These are phyloP conservation scores for Epichloe scottii DNA, from an alignment of 2,329 filamentous ascomycete species.

Conservation along the genomic window DNA sequence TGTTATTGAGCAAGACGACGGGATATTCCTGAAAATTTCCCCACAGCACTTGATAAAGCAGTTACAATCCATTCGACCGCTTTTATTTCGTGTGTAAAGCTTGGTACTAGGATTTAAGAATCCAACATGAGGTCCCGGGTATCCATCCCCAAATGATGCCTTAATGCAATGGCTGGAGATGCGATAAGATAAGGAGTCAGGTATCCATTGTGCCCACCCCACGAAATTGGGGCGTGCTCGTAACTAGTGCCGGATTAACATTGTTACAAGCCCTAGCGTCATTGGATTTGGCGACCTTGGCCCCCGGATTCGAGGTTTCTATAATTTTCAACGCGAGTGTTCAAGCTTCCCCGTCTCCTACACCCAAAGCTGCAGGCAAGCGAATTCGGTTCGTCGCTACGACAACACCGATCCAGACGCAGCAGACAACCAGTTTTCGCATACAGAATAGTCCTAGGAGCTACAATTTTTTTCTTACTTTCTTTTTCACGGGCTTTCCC, in stretches of 20 bases:
- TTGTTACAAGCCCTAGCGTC: constrained; percentile 27
- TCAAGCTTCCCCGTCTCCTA: not conserved
- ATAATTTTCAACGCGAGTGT: constrained; percentile 27
- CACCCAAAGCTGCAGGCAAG: constrained; percentile 7
- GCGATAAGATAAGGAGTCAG: constrained; percentile 10
- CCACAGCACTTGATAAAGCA: no score
- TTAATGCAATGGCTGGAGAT: not conserved
- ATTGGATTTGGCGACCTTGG: constrained; percentile 27
- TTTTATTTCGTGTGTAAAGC: not conserved
- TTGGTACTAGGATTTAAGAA: not conserved
- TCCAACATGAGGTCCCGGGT: not conserved
- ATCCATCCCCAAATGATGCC: no score
- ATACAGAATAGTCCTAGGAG: not conserved
- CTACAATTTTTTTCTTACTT: not conserved
- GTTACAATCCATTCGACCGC: no score
- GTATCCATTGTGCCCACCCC: constrained; percentile 3
- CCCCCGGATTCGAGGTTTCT: constrained; percentile 26
- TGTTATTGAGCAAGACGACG: no score
- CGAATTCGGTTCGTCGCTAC: constrained; percentile 2
- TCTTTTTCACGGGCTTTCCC: not conserved
- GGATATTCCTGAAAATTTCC: no score
- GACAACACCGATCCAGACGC: constrained; percentile 1
- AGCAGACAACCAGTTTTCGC: constrained; percentile 2
- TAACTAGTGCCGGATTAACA: constrained; percentile 19
- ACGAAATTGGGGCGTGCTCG: not conserved